Base-by-base conservation (phyloP, 805 yeast genomes). In the Pichia gijzeniarum region DNA sequence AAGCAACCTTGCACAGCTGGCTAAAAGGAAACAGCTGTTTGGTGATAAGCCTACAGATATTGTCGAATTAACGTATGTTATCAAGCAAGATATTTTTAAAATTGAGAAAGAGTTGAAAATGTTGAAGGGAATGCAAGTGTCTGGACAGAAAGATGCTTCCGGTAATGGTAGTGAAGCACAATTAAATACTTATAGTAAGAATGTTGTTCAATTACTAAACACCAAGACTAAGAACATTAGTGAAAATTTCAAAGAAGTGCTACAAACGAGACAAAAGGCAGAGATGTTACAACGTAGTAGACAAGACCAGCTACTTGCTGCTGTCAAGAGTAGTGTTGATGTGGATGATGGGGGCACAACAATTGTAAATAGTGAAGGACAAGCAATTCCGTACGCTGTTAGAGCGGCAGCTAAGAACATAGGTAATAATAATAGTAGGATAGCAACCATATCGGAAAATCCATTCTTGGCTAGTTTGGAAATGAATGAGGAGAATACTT, bases 31-130 rank as follows among this genome's bases (percentile, higher is more conserved):
- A 61, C 95, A 96, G 17, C 66, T 91, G 60, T 87, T 93, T 53
- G 96, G 90, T 59, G 99, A 93, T 64, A 82, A 85, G 53, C 97
- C 98, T 1, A 82, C 87, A 14, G 98, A 93, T 60, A 87, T 93
- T 51, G 86, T 90, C 18, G 96, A 93, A 62, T 70, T 93, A 52
- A 90, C 99, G 0, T 85, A 82, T 54, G 82, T 89, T 35, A 81
- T 84, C 49, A 85, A 84, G 52, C 97, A 93, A 62, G 95, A 85
- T 57, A 80, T 93, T 41, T 81, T 89, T 59, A 79, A 79, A 53
- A 79, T 93, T 51, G 95, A 86, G 57, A 79, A 82, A 56, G 74
- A 73, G 50, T 72, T 85, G 52, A 80, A 79, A 55, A 77, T 71
- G 45, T 67, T 83, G 48, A 88, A 82, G 60, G 3, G 36, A 5